Conservation (phyloP, 2,329 filamentous ascomycete species). For the Beauveria australis region DNA sequence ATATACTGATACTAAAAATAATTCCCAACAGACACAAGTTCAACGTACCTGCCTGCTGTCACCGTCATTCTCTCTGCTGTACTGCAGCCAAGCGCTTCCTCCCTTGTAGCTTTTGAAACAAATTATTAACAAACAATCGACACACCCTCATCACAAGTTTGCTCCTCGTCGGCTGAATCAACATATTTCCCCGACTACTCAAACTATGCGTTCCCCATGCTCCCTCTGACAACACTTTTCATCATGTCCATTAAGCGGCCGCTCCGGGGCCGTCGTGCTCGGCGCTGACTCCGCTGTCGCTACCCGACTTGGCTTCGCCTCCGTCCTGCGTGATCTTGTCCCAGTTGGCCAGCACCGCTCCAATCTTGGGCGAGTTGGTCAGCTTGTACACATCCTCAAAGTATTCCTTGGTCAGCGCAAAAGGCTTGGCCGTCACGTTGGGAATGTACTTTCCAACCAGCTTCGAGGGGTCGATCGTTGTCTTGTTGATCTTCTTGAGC, state of each 20-base stretch:
- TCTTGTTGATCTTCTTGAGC: slow-evolving; percentile 99
- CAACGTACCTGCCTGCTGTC: neutral
- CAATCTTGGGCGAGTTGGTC: slow-evolving; percentile 76
- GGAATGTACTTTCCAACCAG: slow-evolving; percentile 98
- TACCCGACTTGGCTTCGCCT: slow-evolving; percentile 23
- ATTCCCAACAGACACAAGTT: neutral
- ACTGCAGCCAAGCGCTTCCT: neutral
- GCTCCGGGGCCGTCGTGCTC: slow-evolving; percentile 34
- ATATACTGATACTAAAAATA: slow-evolving; percentile 9
- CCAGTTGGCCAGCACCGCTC: slow-evolving; percentile 78
- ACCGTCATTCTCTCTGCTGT: neutral
- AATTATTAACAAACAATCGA: neutral
- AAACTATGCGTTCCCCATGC: neutral
- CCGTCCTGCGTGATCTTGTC: slow-evolving; percentile 56
- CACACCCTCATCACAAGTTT: neutral
- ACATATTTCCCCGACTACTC: neutral
- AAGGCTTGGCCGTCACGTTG: slow-evolving; percentile 93
- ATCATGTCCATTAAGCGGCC: slow-evolving; percentile 27
- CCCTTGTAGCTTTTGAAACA: neutral
- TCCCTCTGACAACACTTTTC: neutral
- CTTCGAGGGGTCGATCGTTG: slow-evolving; percentile 93
- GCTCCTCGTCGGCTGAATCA: neutral
- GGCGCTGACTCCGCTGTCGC: slow-evolving; percentile 31
- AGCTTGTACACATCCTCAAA: slow-evolving; percentile 97
- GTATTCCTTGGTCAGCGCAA: slow-evolving; percentile 95